phyloP scores from a whole-genome alignment of 1,139 yeast species.

The Geotrichum histeridarum region DNA sequence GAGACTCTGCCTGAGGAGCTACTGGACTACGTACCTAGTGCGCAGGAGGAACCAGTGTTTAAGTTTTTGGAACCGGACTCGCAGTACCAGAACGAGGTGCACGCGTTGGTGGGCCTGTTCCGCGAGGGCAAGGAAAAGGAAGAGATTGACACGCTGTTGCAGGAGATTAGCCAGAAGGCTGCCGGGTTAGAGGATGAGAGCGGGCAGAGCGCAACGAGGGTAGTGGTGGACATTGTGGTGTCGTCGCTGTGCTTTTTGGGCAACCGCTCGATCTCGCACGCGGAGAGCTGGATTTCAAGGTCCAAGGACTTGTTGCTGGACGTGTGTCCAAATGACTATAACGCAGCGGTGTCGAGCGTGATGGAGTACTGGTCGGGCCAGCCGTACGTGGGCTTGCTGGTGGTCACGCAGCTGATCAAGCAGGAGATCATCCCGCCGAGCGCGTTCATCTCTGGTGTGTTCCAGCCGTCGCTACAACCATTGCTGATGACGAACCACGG shows the following conservation, averaged over 20 bases:
- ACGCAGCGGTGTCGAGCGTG: slow-evolving; percentile 53
- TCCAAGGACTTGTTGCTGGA: slow-evolving; percentile 50
- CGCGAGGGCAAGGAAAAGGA: slow-evolving; percentile 32
- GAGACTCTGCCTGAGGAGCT: slow-evolving; percentile 76
- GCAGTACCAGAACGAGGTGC: slow-evolving; percentile 39
- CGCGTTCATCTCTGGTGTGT: slow-evolving; percentile 13
- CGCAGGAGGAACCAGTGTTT: slow-evolving; percentile 46
- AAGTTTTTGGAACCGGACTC: slow-evolving; percentile 36
- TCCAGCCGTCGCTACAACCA: slow-evolving; percentile 15
- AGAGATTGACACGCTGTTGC: slow-evolving; percentile 37
- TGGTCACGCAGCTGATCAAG: slow-evolving; percentile 59
- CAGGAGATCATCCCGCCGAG: slow-evolving; percentile 30
- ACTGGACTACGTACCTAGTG: slow-evolving; percentile 47
- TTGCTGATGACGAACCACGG: slow-evolving; percentile 25
- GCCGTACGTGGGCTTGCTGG: slow-evolving; percentile 73
- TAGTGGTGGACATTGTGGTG: slow-evolving; percentile 56
- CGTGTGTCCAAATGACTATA: slow-evolving; percentile 28
- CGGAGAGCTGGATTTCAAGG: slow-evolving; percentile 61
- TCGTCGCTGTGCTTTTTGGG: slow-evolving; percentile 80
- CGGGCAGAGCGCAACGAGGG: slow-evolving; percentile 38
- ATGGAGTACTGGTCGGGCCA: slow-evolving; percentile 74
- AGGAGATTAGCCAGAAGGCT: slow-evolving; percentile 30
- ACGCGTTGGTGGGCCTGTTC: slow-evolving; percentile 32
- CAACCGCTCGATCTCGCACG: slow-evolving; percentile 83
- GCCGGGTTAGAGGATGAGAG: slow-evolving; percentile 29